Base-by-base conservation (phyloP, 1,284 basidiomycete genomes). In the Laetiporus sulphureus region DNA sequence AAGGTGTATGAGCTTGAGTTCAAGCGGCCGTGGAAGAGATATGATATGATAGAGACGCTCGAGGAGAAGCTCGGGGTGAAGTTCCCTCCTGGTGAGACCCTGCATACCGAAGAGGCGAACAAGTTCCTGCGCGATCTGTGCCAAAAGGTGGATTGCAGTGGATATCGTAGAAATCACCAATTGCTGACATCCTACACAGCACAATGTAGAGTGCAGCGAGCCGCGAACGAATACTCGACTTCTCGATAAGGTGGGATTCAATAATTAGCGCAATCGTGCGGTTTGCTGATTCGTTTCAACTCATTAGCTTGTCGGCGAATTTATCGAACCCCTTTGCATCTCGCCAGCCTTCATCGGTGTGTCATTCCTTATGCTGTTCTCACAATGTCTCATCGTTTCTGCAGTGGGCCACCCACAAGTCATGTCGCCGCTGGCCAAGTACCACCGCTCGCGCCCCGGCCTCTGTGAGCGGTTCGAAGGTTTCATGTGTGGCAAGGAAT, bases 391-490 rank as follows among this genome's bases (percentile, higher is more conserved):
- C 25, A 27, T 7, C 32, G 16, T 5, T n/a, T 37, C 10, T 25
- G 3, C 54, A 85, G 91, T 94, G 48, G 96, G 95, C 20, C 95
- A 99, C 67, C 95, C 95, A 32, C 94, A 98, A 72, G 91, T 99
- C 56, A 99, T 99, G 95, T 97, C 93, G 3, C 95, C 95, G 6
- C 79, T 99, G 18, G 96, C 95, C 62, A 97, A 97, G 71, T 90
- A 87, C 75, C 91, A 96, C 65, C 86, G 93, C 48, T 90, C 87
- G 15, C 82, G 90, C 34, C 87, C 91, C 0, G 96, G 96, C 32
- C 75, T 99, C 10, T 98, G 94, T 66, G 95, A 99, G 67, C 90
- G 95, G 13, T 99, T 99, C 72, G 95, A 99, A 65, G 91, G 82
- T 5, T 99, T 99, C 75, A 80, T 99, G 72, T 96, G 93, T 38